Percentiles rank a stretch among this genome's conserved stretches.
Conservation (phyloP, 176 grass and related monocot species). For the Rhynchospora pubera region DNA sequence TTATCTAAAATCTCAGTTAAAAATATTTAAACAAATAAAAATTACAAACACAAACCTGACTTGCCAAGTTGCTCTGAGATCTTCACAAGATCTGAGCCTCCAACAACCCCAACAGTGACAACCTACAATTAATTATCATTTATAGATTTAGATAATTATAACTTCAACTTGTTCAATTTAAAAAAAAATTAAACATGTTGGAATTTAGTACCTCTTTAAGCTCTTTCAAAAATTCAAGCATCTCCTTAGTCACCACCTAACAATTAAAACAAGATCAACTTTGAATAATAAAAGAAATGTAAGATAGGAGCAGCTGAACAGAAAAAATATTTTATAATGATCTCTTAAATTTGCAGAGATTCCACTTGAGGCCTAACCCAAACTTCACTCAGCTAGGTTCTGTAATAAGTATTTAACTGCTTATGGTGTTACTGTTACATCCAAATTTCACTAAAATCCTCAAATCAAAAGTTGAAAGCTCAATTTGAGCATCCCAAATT, state of each 20-base stretch:
- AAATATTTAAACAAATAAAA: not conserved
- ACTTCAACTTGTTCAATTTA: not conserved
- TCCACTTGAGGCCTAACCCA: not conserved
- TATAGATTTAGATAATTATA: not conserved
- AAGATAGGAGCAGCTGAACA: not conserved
- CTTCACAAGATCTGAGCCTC: constrained; percentile 89
- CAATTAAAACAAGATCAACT: not conserved
- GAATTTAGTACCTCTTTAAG: constrained; percentile 52
- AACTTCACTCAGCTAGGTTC: not conserved
- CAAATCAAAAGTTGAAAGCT: not conserved
- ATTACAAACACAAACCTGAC: constrained; percentile 34
- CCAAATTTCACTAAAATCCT: not conserved
- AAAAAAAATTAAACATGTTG: not conserved
- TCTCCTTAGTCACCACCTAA: constrained; percentile 68
- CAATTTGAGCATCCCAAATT: not conserved
- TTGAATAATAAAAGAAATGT: not conserved
- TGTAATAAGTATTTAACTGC: not conserved
- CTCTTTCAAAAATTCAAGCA: constrained; percentile 74
- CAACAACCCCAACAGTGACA: constrained; percentile 83
- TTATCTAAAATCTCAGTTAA: not conserved
- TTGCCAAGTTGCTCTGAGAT: constrained; percentile 89
- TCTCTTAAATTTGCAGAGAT: not conserved
- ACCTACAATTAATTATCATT: constrained; percentile 32
- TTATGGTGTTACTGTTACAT: not conserved
- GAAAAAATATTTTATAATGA: not conserved